Conservation (phyloP, 192 early-diverging fungal genomes). For the Phlyctochytrium planicorne region DNA sequence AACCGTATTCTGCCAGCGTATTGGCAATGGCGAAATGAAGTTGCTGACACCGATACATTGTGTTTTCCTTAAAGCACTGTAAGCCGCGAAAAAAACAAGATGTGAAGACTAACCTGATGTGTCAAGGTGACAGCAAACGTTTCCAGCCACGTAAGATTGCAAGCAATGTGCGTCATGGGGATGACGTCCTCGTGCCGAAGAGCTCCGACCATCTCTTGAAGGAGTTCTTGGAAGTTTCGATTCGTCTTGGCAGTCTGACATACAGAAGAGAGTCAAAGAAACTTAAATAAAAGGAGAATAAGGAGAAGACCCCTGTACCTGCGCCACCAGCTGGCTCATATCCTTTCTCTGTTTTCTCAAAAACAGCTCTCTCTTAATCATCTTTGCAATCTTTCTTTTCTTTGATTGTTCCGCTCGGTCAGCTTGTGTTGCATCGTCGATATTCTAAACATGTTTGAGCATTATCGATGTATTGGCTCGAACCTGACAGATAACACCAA, state of each 20-base stretch:
- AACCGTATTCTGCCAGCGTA: slow-evolving; percentile 36
- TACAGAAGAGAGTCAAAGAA: background rate
- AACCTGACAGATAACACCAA: slow-evolving; percentile 53
- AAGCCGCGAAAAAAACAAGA: background rate
- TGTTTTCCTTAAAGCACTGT: slow-evolving; percentile 38
- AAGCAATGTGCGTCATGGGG: slow-evolving; percentile 31
- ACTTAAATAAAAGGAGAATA: background rate
- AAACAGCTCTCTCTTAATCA: slow-evolving; percentile 45
- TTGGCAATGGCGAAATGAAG: slow-evolving; percentile 48
- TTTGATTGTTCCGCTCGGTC: slow-evolving; percentile 28
- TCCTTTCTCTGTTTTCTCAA: slow-evolving; percentile 43
- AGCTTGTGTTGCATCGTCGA: slow-evolving; percentile 44
- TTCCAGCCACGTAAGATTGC: slow-evolving; percentile 49
- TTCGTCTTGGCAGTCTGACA: slow-evolving; percentile 24
- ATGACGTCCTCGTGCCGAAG: slow-evolving; percentile 48
- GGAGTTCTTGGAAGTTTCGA: slow-evolving; percentile 38
- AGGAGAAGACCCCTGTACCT: slow-evolving; percentile 13
- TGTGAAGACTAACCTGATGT: slow-evolving; percentile 14
- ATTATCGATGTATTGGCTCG: slow-evolving; percentile 23
- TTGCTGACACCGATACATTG: slow-evolving; percentile 49
- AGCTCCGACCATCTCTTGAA: slow-evolving; percentile 38
- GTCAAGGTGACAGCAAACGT: slow-evolving; percentile 49
- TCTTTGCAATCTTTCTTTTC: slow-evolving; percentile 20
- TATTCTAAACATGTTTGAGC: slow-evolving; percentile 38
- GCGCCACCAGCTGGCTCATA: slow-evolving; percentile 40